Evolutionary conservation across 192 early-diverging fungal genomes (phyloP).

Genomic region (Dissophora ornata): DNA sequence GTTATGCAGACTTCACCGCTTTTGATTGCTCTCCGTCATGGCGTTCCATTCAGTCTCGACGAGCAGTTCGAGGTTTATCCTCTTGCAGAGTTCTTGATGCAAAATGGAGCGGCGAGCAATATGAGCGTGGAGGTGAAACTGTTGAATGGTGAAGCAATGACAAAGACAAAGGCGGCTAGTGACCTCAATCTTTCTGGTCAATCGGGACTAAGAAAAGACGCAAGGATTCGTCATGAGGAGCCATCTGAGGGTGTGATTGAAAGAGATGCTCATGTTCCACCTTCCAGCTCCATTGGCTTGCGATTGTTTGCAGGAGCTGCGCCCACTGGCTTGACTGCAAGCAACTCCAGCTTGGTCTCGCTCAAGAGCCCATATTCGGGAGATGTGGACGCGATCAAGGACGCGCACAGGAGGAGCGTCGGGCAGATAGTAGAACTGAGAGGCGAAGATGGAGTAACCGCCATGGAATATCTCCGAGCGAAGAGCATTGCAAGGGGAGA

Average conservation of each 20-base stretch:
- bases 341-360: background rate
- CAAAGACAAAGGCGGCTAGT: background rate
- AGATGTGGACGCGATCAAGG: constrained; percentile 3
- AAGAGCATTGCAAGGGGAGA: constrained; percentile 28
- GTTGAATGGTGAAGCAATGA: background rate
- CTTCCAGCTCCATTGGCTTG: constrained; percentile 32
- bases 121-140: constrained; percentile 43
- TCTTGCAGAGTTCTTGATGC: constrained; percentile 51
- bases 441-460: constrained; percentile 24
- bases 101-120: constrained; percentile 48
- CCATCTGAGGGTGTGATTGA: constrained; percentile 23
- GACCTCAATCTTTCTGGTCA: no score
- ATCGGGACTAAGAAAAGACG: background rate
- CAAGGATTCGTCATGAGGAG: background rate
- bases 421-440: constrained; percentile 31
- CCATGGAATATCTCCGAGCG: constrained; percentile 38
- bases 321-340: background rate
- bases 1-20: constrained; percentile 46
- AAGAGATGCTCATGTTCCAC: constrained; percentile 4
- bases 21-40: constrained; percentile 41
- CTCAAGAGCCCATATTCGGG: background rate
- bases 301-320: constrained; percentile 14
- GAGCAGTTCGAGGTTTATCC: constrained; percentile 36
- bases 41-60: constrained; percentile 37
- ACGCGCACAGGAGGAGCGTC: constrained; percentile 24